Base-by-base conservation (phyloP, 768 basidiomycete species). In the Pholiota molesta region DNA sequence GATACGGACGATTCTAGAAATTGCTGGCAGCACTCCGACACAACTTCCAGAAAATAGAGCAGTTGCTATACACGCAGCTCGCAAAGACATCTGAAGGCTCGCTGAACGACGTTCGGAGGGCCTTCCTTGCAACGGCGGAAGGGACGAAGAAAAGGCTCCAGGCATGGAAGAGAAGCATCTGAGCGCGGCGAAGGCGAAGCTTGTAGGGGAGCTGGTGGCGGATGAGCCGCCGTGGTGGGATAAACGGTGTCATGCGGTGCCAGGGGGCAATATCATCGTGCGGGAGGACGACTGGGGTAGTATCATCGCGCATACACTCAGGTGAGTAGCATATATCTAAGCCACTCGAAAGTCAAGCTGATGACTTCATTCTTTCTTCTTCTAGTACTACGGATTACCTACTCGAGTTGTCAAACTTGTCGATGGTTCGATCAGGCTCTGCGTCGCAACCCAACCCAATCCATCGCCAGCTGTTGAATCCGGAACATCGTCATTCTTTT, bases 231-330 rank as follows among this genome's bases (percentile, higher is more conserved):
- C 79, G 33, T 92, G 90, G 90, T 91, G 88, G 88, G 72, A 69
- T 16, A 74, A 73, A 19, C 81, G 80, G 9, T 86, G 79, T 68
- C 87, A 92, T 75, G 84, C 82, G 33, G 76, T 89, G 17, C 88
- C 90, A n/a, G 84, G 85, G 3, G 82, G 86, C 8, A 87, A 84
- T 68, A 79, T 90, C 5, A 81, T 91, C 61, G 83, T 91, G 9
- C 72, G 83, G 53, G 91, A 92, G 68, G 80, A 83, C 67, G 89
- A 91, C 71, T 89, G 86, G 88, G 89, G 89, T 8, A 91, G 89
- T 70, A 85, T 92, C 52, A 91, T 91, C 65, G 86, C 90, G 6
- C 91, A 88, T 72, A 90, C 89, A 8, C 73, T 91, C 54, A 88
- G 88, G 88, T 89, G 63, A 19, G 76, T 69, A 35, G 21, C 16